Evolutionary conservation across 2,329 filamentous ascomycete species (phyloP).

Genomic region (Colletotrichum trifolii): DNA sequence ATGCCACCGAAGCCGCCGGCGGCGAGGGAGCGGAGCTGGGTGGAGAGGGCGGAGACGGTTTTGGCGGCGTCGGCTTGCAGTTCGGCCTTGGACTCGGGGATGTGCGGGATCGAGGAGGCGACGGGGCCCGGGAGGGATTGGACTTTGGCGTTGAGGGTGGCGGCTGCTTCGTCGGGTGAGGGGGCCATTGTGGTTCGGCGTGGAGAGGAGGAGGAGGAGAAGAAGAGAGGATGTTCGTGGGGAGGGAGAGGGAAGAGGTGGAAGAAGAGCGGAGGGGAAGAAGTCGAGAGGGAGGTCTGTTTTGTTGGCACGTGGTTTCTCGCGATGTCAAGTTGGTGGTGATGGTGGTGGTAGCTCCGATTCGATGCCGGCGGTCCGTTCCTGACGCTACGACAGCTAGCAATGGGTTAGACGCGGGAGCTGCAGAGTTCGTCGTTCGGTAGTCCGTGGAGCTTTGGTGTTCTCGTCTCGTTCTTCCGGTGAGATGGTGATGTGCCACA

Average conservation of each 20-base stretch:
- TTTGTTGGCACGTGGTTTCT: neutral
- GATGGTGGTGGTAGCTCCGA: no score
- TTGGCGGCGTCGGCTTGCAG: slow-evolving; percentile 55
- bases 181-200: slow-evolving; percentile 38
- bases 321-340: neutral
- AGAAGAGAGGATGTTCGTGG: neutral
- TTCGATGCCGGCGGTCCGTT: slow-evolving; percentile 23
- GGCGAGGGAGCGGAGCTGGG: slow-evolving; percentile 80
- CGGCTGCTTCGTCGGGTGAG: slow-evolving; percentile 38
- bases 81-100: slow-evolving; percentile 57
- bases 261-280: neutral
- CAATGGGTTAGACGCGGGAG: neutral
- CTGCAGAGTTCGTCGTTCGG: slow-evolving; percentile 3
- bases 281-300: neutral
- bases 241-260: neutral
- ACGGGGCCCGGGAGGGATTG: slow-evolving; percentile 46
- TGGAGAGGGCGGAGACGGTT: slow-evolving; percentile 50
- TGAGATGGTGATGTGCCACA: no score
- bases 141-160: slow-evolving; percentile 29
- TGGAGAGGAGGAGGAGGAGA: neutral
- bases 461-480: neutral
- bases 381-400: slow-evolving; percentile 13
- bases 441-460: slow-evolving; percentile 24
- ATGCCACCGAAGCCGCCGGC: slow-evolving; percentile 94
- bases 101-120: slow-evolving; percentile 53